Conservation (phyloP, 2,329 filamentous ascomycete species). For the Penicillium crustosum region DNA sequence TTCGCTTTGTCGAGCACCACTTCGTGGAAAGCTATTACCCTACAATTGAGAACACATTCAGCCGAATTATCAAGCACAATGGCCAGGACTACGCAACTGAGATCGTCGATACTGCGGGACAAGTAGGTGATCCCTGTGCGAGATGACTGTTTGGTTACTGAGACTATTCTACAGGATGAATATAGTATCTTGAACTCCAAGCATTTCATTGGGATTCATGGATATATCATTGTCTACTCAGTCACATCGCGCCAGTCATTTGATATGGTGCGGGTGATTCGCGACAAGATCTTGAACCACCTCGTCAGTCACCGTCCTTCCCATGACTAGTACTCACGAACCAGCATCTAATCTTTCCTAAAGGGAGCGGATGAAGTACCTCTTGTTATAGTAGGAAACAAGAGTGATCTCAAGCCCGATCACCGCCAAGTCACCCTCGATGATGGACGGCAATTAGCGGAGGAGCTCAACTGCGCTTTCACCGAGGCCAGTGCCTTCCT, state of each 20-base stretch:
- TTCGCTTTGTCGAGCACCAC: conserved; percentile 94
- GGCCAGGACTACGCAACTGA: conserved; percentile 92
- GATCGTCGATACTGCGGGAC: conserved; percentile 96
- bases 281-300: conserved; percentile 96
- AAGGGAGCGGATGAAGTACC: conserved; percentile 91
- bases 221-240: conserved; percentile 98
- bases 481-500: conserved; percentile 93
- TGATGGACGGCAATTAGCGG: conserved; percentile 78
- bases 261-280: conserved; percentile 94
- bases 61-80: conserved; percentile 89
- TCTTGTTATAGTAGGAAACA: conserved; percentile 94
- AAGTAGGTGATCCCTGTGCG: conserved; percentile 56
- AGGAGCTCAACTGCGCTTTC: conserved; percentile 88
- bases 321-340: neutral
- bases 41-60: conserved; percentile 98
- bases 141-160: conserved; percentile 12
- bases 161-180: conserved; percentile 67
- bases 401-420: conserved; percentile 88
- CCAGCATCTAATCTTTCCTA: neutral
- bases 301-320: conserved; percentile 58
- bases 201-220: conserved; percentile 98
- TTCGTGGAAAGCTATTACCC: conserved; percentile 99
- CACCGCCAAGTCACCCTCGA: conserved; percentile 87
- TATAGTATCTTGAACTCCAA: conserved; percentile 98
- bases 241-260: conserved; percentile 91